Percentiles rank a stretch among this genome's conserved stretches.
Conservation (phyloP, 441 rosid species). For the Bocquillonia castaneifolia region DNA sequence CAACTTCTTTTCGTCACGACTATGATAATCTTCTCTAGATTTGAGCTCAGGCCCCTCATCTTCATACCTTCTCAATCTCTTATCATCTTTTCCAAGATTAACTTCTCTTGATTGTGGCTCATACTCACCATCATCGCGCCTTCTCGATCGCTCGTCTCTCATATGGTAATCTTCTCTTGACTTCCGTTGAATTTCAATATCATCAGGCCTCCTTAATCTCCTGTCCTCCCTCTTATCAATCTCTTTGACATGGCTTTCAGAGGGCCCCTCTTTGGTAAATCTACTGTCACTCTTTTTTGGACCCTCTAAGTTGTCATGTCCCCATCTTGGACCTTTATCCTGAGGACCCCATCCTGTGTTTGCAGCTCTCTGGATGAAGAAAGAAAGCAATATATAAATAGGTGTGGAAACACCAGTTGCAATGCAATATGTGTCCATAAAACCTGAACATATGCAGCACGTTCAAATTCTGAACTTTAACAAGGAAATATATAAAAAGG, state of each 20-base stretch:
- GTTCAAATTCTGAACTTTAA: background rate
- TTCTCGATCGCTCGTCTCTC: conserved; percentile 37
- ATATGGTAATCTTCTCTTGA: conserved; percentile 22
- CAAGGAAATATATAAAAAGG: background rate
- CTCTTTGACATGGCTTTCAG: conserved; percentile 26
- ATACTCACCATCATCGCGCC: conserved; percentile 30
- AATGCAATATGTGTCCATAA: background rate
- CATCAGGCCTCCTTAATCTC: conserved; percentile 25
- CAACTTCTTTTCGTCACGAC: conserved; percentile 29
- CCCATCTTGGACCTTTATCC: conserved; percentile 62
- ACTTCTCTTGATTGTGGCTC: conserved; percentile 33
- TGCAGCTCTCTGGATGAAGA: conserved; percentile 75
- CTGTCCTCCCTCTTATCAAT: conserved; percentile 30
- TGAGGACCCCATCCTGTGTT: conserved; percentile 86
- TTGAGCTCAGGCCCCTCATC: conserved; percentile 22
- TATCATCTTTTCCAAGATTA: conserved; percentile 33
- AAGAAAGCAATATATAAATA: conserved; percentile 13
- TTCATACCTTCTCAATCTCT: conserved; percentile 29
- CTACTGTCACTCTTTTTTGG: conserved; percentile 34
- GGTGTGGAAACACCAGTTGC: background rate
- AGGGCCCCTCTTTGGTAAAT: conserved; percentile 31
- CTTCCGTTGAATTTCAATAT: conserved; percentile 18
- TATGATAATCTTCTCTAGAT: conserved; percentile 24
- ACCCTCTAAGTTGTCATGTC: conserved; percentile 60
- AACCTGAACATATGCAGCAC: background rate